These are phyloP conservation scores for Fraxinus pennsylvanica DNA, from an alignment of 257 asterid species.

Conservation along the genomic window DNA sequence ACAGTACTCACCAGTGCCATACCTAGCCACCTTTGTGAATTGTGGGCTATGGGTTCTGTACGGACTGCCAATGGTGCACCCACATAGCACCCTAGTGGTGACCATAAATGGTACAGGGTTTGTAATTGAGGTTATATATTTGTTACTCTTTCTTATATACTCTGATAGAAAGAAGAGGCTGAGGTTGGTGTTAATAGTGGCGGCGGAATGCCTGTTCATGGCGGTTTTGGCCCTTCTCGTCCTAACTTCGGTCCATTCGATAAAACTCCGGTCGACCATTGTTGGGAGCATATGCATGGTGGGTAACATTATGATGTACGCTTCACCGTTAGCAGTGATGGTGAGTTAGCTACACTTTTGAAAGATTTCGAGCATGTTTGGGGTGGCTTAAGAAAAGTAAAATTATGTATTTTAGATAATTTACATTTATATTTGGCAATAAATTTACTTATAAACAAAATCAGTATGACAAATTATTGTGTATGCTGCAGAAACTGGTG, in stretches of 20 bases:
- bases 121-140: conserved; percentile 55
- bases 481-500: conserved; percentile 72
- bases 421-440: too few relatives aligned
- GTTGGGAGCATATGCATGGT: conserved; percentile 78
- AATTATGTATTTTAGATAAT: too few relatives aligned
- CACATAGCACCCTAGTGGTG: conserved; percentile 65
- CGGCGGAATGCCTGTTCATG: conserved; percentile 45
- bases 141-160: conserved; percentile 43
- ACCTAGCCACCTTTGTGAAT: conserved; percentile 72
- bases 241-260: conserved; percentile 41
- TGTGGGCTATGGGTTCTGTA: conserved; percentile 82
- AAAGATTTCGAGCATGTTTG: not conserved
- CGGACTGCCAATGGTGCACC: conserved; percentile 80
- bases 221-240: conserved; percentile 54
- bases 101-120: conserved; percentile 76
- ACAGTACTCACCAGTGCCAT: conserved; percentile 77
- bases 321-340: conserved; percentile 78
- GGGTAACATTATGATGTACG: conserved; percentile 79
- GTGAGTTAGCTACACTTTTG: conserved; percentile 27
- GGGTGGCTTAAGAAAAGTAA: too few relatives aligned
- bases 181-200: conserved; percentile 37
- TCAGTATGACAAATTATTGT: not conserved
- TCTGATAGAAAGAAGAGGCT: conserved; percentile 51
- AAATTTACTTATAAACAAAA: too few relatives aligned
- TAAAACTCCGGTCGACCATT: conserved; percentile 55